Conservation (phyloP, 2,329 filamentous ascomycete genomes). For the Trichophaea hybrida region DNA sequence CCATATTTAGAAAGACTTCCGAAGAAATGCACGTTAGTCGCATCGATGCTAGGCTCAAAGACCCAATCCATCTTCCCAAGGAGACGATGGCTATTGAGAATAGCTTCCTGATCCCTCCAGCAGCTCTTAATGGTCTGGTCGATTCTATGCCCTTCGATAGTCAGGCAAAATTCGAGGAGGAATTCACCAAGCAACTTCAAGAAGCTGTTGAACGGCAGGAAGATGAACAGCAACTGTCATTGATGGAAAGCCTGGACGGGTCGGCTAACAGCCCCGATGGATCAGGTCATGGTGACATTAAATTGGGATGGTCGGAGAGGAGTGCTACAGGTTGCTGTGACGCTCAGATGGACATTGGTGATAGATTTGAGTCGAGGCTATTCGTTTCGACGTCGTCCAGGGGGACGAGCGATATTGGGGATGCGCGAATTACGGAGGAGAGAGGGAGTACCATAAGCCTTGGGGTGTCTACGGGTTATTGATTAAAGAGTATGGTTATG, state of each 20-base stretch:
- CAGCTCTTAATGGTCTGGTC: not conserved
- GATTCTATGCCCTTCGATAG: not conserved
- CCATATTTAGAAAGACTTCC: not conserved
- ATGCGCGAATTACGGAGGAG: too few relatives aligned
- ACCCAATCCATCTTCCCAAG: not conserved
- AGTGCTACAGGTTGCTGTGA: too few relatives aligned
- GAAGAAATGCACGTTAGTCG: not conserved
- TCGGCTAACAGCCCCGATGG: not conserved
- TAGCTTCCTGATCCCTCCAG: not conserved
- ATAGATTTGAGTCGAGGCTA: too few relatives aligned
- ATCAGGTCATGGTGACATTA: too few relatives aligned
- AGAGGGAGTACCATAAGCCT: too few relatives aligned
- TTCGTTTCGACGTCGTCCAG: too few relatives aligned
- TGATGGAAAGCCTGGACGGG: not conserved
- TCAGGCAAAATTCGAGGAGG: not conserved
- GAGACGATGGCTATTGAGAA: not conserved
- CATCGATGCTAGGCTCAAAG: not conserved
- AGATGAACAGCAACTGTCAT: not conserved
- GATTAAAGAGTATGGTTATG: too few relatives aligned
- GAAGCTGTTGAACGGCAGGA: not conserved
- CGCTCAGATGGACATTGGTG: too few relatives aligned
- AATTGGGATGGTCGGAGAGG: too few relatives aligned
- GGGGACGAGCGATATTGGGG: too few relatives aligned
- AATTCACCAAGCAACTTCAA: not conserved
- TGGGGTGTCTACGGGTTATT: too few relatives aligned